These are phyloP conservation scores for Myriosclerotinia curreyana DNA, from an alignment of 2,329 filamentous ascomycete species.

Conservation along the genomic window DNA sequence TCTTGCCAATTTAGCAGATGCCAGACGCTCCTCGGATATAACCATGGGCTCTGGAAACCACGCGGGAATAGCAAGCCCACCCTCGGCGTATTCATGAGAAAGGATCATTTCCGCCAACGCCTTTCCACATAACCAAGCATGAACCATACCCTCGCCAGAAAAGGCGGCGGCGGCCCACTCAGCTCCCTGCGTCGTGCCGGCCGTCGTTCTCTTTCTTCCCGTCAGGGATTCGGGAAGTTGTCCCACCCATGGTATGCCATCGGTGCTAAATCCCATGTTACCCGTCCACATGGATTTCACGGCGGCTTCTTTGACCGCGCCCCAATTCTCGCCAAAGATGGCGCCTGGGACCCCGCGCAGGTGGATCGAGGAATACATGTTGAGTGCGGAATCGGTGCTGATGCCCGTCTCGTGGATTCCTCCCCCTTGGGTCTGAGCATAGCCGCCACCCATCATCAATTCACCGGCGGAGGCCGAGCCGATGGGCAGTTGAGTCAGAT, in stretches of 20 bases:
- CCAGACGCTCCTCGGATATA: constrained; percentile 8
- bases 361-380: constrained; percentile 12
- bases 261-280: constrained; percentile 15
- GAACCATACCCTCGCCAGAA: constrained; percentile 15
- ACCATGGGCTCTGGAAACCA: constrained; percentile 14
- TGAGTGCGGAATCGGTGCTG: neutral
- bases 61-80: constrained; percentile 29
- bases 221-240: neutral
- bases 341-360: neutral
- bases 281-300: constrained; percentile 36
- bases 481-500: constrained; percentile 13
- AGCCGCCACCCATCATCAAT: constrained; percentile 17
- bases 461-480: neutral
- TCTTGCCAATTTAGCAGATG: neutral
- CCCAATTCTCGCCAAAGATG: constrained; percentile 42
- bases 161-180: constrained; percentile 15
- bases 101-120: constrained; percentile 44
- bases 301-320: constrained; percentile 44
- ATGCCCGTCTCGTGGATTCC: neutral
- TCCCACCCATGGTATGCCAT: constrained; percentile 10
- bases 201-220: neutral
- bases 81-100: constrained; percentile 36
- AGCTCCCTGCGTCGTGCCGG: neutral
- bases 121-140: constrained; percentile 41
- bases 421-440: neutral